phyloP scores from a whole-genome alignment of 169 alveolate species.

The Plasmodium sp. region DNA sequence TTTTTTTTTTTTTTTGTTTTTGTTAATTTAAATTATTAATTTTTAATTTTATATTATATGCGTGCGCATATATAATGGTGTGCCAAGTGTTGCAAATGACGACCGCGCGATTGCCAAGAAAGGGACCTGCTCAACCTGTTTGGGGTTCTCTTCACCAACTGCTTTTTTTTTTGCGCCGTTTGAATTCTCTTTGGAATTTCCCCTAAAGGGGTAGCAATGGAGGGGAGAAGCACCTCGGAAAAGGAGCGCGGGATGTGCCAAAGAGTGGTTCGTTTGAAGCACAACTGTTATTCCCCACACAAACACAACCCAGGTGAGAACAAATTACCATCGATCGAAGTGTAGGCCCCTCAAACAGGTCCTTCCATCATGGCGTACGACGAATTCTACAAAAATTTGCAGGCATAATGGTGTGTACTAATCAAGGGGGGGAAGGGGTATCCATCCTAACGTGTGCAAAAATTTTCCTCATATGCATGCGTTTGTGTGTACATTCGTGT shows the following conservation, averaged over 20 bases:
- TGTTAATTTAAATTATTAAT: not conserved
- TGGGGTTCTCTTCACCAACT: not conserved
- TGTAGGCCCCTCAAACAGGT: not conserved
- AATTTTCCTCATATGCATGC: not conserved
- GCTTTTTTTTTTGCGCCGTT: not conserved
- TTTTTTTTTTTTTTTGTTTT: constrained; percentile 11
- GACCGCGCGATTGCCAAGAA: not conserved
- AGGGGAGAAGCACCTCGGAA: not conserved
- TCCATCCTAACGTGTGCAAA: not conserved
- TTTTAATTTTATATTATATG: constrained; percentile 4
- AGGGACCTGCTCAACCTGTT: not conserved
- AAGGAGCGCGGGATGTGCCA: not conserved
- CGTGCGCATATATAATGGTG: not conserved
- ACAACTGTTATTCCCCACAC: not conserved
- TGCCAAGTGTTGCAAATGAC: not conserved
- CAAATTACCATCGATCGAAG: not conserved
- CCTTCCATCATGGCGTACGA: not conserved
- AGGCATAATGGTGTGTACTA: not conserved
- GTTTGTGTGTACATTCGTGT: not conserved
- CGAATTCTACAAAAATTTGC: not conserved
- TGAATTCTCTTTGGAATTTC: not conserved
- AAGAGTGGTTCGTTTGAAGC: not conserved
- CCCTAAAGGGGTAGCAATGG: not conserved
- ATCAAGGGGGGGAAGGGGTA: not conserved
- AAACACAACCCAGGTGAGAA: not conserved